Conservation (phyloP, 257 asterid genomes). For the Galeopsis tetrahit region DNA sequence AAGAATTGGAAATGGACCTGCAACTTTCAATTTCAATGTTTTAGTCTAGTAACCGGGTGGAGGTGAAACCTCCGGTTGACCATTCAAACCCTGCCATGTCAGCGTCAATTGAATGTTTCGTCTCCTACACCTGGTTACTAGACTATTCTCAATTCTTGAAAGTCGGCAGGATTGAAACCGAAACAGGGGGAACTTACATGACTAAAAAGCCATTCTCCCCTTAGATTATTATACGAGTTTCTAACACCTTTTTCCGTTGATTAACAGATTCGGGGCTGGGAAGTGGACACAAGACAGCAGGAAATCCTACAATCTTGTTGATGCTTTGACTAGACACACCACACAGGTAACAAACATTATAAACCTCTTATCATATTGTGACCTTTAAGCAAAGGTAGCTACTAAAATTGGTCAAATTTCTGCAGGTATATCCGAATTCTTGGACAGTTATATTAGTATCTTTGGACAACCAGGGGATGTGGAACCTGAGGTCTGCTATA, state of each 20-base stretch:
- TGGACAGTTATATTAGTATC: constrained; percentile 89
- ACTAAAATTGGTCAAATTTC: not conserved
- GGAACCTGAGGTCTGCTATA: constrained; percentile 92
- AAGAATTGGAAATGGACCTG: no score
- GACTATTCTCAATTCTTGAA: no score
- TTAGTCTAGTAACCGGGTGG: no score
- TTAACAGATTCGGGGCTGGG: constrained; percentile 74
- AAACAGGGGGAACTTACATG: no score
- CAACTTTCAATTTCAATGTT: no score
- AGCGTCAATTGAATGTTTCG: no score
- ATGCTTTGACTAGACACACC: constrained; percentile 90
- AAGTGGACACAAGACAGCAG: constrained; percentile 74
- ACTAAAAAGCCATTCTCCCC: no score
- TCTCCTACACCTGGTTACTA: no score
- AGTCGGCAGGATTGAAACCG: no score
- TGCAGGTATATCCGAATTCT: constrained; percentile 83
- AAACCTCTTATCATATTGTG: not conserved
- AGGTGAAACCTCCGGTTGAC: no score
- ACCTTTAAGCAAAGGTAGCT: not conserved
- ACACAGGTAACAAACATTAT: constrained; percentile 59
- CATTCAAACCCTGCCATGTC: no score
- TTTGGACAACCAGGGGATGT: constrained; percentile 97
- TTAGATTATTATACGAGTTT: not conserved
- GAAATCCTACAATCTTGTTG: constrained; percentile 74
- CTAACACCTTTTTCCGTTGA: constrained; percentile 18